Conservation (phyloP, 768 basidiomycete genomes). For the Termitomyces sp. region DNA sequence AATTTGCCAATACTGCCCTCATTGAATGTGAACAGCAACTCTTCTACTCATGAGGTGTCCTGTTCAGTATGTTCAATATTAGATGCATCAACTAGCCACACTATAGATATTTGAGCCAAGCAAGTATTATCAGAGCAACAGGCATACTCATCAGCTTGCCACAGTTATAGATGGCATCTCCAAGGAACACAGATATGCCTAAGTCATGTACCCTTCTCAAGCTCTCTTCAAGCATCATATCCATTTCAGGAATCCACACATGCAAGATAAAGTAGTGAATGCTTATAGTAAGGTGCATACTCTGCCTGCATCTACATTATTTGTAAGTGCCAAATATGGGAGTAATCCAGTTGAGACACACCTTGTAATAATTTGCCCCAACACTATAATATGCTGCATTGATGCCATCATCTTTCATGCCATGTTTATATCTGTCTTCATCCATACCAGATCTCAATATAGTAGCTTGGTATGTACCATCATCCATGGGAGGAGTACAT, state of each 20-base stretch:
- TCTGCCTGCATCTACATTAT: conserved; percentile 79
- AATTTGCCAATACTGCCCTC: conserved; percentile 97
- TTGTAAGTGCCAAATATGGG: background rate
- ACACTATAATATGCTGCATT: conserved; percentile 94
- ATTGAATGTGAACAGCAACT: conserved; percentile 92
- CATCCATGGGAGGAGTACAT: conserved; percentile 84
- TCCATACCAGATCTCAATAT: conserved; percentile 84
- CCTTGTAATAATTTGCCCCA: conserved; percentile 96
- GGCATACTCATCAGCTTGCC: conserved; percentile 80
- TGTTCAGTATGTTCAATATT: conserved; percentile 81
- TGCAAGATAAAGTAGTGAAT: conserved; percentile 92
- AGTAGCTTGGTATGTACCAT: conserved; percentile 89
- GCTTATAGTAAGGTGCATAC: conserved; percentile 92
- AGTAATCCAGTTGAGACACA: conserved; percentile 16
- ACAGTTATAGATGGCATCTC: conserved; percentile 97
- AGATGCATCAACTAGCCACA: conserved; percentile 93
- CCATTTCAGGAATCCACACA: conserved; percentile 83
- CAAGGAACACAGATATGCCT: conserved; percentile 86
- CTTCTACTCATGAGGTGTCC: conserved; percentile 87
- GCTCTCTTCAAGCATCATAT: conserved; percentile 77
- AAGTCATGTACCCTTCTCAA: conserved; percentile 89
- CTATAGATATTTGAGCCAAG: background rate
- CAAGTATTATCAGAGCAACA: background rate
- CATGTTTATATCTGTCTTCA: conserved; percentile 85
- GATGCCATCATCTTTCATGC: conserved; percentile 79